Percentiles rank a stretch among this genome's conserved stretches.
phyloP scores from a whole-genome alignment of 192 early-diverging fungal species.

The Linnemannia exigua region DNA sequence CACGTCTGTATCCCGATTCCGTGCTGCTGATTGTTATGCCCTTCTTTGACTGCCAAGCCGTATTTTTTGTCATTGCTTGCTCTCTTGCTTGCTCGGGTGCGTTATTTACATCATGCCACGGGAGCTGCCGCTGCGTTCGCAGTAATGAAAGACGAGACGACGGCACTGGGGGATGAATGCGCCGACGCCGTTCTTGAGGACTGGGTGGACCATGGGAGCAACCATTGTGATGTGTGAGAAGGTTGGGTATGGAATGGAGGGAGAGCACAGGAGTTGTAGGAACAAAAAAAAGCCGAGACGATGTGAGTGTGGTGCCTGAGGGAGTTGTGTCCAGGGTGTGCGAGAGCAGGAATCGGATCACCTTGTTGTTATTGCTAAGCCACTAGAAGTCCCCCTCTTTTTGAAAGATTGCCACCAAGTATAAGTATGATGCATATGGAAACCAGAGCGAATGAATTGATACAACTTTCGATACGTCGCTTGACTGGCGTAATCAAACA shows the following conservation, averaged over 20 bases:
- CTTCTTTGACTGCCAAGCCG: no score
- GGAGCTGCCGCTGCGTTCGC: slow-evolving; percentile 86
- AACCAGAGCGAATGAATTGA: no score
- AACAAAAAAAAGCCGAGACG: background rate
- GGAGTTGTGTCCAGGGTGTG: background rate
- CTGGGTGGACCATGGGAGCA: slow-evolving; percentile 45
- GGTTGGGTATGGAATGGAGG: background rate
- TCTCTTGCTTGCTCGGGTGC: background rate
- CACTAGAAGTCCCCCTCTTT: background rate
- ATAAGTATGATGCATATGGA: no score
- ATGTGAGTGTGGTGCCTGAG: background rate
- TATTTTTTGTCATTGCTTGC: background rate
- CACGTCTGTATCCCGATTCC: no score
- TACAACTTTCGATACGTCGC: no score
- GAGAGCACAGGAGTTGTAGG: background rate
- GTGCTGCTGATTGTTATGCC: no score
- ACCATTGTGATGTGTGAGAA: slow-evolving; percentile 21
- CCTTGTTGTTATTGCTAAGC: slow-evolving; percentile 9
- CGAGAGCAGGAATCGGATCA: background rate
- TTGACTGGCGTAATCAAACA: no score
- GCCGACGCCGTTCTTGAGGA: slow-evolving; percentile 79
- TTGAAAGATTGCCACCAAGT: background rate
- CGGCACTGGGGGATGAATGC: slow-evolving; percentile 82
- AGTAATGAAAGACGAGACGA: slow-evolving; percentile 86
- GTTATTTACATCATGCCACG: slow-evolving; percentile 76